Evolutionary conservation across 805 yeast species (phyloP).

Genomic region (Metschnikowia santaceciliae): DNA sequence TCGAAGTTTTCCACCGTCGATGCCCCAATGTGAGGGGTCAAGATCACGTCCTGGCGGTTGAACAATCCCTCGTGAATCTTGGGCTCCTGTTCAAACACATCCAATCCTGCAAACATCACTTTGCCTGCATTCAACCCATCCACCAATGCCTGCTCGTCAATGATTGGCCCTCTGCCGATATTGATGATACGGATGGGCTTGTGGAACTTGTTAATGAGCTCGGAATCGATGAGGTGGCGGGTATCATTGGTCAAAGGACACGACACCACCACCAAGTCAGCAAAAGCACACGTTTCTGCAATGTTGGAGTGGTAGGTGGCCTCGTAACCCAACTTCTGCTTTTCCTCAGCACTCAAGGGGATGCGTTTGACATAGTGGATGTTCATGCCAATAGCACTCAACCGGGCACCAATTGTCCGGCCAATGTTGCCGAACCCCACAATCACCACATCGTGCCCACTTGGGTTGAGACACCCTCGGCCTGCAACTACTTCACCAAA

Average conservation of each 20-base stretch:
- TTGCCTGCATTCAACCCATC: slow-evolving; percentile 57
- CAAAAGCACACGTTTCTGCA: slow-evolving; percentile 30
- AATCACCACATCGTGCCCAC: slow-evolving; percentile 54
- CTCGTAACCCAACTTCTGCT: slow-evolving; percentile 38
- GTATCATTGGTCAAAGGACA: slow-evolving; percentile 65
- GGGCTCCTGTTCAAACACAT: slow-evolving; percentile 69
- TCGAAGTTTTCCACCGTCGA: slow-evolving; percentile 38
- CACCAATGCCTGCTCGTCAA: slow-evolving; percentile 64
- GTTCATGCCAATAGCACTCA: slow-evolving; percentile 59
- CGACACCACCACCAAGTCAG: slow-evolving; percentile 62
- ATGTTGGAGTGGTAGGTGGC: slow-evolving; percentile 40
- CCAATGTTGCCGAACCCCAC: slow-evolving; percentile 81
- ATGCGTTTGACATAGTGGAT: slow-evolving; percentile 60
- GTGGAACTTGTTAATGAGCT: slow-evolving; percentile 44
- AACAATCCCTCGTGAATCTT: slow-evolving; percentile 45
- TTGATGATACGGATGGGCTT: slow-evolving; percentile 62
- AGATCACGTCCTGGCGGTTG: slow-evolving; percentile 56
- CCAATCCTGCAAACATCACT: slow-evolving; percentile 64
- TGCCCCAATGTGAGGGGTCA: slow-evolving; percentile 73
- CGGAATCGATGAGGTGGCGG: slow-evolving; percentile 46
- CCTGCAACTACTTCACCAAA: slow-evolving; percentile 47
- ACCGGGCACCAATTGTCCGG: slow-evolving; percentile 53
- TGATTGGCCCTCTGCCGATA: slow-evolving; percentile 69
- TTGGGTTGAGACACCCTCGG: slow-evolving; percentile 45
- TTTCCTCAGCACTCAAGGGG: slow-evolving; percentile 31